Percentiles rank a stretch among this genome's conserved stretches.
These are phyloP conservation scores for Epichloe glyceriae DNA, from an alignment of 2,329 filamentous ascomycete genomes.

Conservation along the genomic window DNA sequence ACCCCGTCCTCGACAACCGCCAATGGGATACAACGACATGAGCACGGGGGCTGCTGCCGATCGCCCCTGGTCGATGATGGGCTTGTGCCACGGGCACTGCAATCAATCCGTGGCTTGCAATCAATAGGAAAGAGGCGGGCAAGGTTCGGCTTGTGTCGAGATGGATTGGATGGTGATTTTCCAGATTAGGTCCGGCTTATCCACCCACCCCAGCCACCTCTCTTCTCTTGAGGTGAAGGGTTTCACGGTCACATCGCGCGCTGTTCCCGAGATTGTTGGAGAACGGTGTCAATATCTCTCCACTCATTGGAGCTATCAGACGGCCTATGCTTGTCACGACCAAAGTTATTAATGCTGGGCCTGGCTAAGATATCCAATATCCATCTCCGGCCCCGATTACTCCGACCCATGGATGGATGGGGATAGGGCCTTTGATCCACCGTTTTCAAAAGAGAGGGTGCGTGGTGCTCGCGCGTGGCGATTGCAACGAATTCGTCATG, in stretches of 20 bases:
- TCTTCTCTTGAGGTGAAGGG: conserved; percentile 2
- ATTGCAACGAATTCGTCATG: conserved; percentile 1
- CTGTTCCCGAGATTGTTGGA: neutral
- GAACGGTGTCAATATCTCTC: neutral
- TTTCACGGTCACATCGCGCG: conserved; percentile 1
- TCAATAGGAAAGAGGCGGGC: neutral
- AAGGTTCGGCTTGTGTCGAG: neutral
- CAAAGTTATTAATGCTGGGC: neutral
- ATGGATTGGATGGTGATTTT: neutral
- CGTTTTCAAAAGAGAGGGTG: neutral
- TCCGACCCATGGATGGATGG: neutral
- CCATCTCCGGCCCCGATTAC: neutral
- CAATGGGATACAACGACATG: conserved; percentile 1
- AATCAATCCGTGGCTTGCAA: neutral
- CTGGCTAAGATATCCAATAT: neutral
- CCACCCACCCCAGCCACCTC: no score
- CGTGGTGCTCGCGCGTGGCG: neutral
- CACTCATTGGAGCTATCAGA: neutral
- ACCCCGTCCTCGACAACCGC: neutral
- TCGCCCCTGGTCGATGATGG: neutral
- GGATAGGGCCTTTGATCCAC: neutral
- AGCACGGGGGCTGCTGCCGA: conserved; percentile 1
- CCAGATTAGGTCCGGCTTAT: no score
- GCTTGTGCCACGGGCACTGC: neutral
- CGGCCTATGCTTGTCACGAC: neutral